phyloP scores from a whole-genome alignment of 106 monocot species.

The Triglochin maritima region DNA sequence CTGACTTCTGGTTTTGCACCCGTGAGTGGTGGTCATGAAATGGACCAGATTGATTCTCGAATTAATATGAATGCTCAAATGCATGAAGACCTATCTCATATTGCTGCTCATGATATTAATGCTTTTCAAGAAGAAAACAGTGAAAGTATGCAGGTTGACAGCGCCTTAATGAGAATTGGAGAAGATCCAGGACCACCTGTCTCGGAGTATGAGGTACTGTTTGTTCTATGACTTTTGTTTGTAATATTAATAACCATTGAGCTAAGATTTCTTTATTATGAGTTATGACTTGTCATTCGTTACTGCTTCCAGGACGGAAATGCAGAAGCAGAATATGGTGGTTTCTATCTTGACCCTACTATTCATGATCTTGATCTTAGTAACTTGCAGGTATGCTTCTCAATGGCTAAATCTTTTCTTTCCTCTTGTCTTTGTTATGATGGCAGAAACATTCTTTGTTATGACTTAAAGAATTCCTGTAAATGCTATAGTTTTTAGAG shows the following conservation, averaged over 20 bases:
- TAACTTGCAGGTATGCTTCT: constrained; percentile 58
- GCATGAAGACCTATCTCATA: constrained; percentile 23
- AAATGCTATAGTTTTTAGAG: too few species aligned
- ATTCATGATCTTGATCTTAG: constrained; percentile 47
- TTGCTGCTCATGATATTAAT: constrained; percentile 16
- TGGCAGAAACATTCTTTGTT: not conserved
- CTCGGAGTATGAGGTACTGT: constrained; percentile 63
- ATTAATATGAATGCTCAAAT: constrained; percentile 38
- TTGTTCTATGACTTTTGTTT: not conserved
- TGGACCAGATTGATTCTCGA: constrained; percentile 16
- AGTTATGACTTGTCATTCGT: not conserved
- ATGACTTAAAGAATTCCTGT: not conserved
- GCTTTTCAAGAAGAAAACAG: constrained; percentile 16
- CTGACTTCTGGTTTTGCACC: constrained; percentile 25
- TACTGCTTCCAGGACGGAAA: constrained; percentile 29
- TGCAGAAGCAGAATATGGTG: constrained; percentile 29
- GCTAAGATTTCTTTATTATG: constrained; percentile 4
- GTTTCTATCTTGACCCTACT: constrained; percentile 24
- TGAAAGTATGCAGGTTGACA: constrained; percentile 37
- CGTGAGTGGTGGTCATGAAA: constrained; percentile 18
- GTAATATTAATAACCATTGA: constrained; percentile 6
- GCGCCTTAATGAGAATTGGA: constrained; percentile 18
- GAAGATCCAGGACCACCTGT: constrained; percentile 20
- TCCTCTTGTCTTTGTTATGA: too few species aligned
- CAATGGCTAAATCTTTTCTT: not conserved